These are phyloP conservation scores for Lasiodiplodia theobromae DNA, from an alignment of 2,329 filamentous ascomycete genomes.

Conservation along the genomic window DNA sequence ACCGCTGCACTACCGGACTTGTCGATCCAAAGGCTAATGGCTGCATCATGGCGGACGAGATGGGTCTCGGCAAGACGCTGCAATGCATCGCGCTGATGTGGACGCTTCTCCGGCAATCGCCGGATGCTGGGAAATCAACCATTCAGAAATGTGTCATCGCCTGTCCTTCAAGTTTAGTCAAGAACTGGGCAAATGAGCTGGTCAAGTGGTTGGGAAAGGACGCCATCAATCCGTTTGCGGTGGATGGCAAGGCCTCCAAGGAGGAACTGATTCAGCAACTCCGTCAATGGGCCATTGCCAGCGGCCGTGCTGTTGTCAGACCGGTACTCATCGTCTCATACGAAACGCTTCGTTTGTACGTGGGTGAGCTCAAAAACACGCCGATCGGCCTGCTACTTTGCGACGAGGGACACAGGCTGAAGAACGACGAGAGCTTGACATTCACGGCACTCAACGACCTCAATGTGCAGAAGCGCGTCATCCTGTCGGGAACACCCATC, in stretches of 20 bases:
- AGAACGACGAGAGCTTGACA: conserved; percentile 95
- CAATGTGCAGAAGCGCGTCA: conserved; percentile 90
- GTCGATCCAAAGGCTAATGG: conserved; percentile 93
- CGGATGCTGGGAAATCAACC: conserved; percentile 89
- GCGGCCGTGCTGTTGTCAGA: conserved; percentile 84
- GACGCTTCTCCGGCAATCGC: conserved; percentile 94
- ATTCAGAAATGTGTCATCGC: conserved; percentile 98
- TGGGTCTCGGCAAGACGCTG: conserved; percentile 96
- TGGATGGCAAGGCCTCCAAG: conserved; percentile 95
- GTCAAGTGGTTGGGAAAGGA: conserved; percentile 95
- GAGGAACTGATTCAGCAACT: conserved; percentile 90
- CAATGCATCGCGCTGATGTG: conserved; percentile 97
- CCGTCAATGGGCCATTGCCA: conserved; percentile 92
- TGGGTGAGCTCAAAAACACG: conserved; percentile 86
- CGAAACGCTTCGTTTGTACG: conserved; percentile 90
- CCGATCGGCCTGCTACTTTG: conserved; percentile 93
- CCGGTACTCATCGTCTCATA: conserved; percentile 98
- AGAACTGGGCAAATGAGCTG: conserved; percentile 97
- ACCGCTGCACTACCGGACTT: conserved; percentile 91
- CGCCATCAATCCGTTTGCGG: conserved; percentile 90
- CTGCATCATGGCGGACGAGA: conserved; percentile 99
- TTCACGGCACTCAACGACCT: conserved; percentile 90
- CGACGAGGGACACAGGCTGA: conserved; percentile 94
- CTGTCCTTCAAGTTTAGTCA: conserved; percentile 93
- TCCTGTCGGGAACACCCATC: conserved; percentile 95